Conservation (phyloP, 768 basidiomycete species). For the Thelephora aurantiotincta region DNA sequence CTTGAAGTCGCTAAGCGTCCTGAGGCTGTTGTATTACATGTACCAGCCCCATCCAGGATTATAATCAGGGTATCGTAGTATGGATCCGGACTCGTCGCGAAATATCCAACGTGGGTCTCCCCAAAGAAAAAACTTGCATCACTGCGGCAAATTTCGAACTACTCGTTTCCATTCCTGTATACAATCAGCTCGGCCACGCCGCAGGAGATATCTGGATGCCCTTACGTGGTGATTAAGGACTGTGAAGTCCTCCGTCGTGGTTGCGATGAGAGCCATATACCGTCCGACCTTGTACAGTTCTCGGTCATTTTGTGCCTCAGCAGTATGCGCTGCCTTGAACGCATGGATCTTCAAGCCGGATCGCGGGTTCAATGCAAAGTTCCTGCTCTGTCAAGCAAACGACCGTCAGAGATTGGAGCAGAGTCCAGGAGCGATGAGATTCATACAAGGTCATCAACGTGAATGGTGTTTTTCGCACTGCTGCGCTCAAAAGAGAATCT, state of each 20-base stretch:
- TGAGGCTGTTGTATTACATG: too few relatives aligned
- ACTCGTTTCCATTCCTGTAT: constrained; percentile 21
- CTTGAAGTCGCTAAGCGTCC: background rate
- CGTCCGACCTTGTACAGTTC: constrained; percentile 52
- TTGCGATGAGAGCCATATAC: constrained; percentile 55
- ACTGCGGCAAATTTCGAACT: constrained; percentile 11
- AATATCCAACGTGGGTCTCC: constrained; percentile 4
- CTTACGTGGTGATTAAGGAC: constrained; percentile 53
- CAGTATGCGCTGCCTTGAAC: constrained; percentile 66
- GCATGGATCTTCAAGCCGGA: constrained; percentile 76
- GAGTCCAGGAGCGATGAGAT: background rate
- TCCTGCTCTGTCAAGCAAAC: constrained; percentile 38
- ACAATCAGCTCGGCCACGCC: constrained; percentile 1
- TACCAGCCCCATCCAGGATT: too few relatives aligned
- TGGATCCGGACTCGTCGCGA: background rate
- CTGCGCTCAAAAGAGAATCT: constrained; percentile 18
- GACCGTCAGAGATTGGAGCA: background rate
- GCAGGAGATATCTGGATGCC: background rate
- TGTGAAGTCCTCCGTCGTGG: constrained; percentile 40
- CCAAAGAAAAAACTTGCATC: background rate
- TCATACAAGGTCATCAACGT: constrained; percentile 72
- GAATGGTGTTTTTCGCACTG: constrained; percentile 62
- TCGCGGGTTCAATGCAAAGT: constrained; percentile 77
- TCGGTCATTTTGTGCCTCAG: constrained; percentile 45
- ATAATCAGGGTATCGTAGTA: too few relatives aligned